Evolutionary conservation across 345 rosid genomes (phyloP), one percentile per base, ranked within the genome.

Genomic region (Trapa bicornis): DNA sequence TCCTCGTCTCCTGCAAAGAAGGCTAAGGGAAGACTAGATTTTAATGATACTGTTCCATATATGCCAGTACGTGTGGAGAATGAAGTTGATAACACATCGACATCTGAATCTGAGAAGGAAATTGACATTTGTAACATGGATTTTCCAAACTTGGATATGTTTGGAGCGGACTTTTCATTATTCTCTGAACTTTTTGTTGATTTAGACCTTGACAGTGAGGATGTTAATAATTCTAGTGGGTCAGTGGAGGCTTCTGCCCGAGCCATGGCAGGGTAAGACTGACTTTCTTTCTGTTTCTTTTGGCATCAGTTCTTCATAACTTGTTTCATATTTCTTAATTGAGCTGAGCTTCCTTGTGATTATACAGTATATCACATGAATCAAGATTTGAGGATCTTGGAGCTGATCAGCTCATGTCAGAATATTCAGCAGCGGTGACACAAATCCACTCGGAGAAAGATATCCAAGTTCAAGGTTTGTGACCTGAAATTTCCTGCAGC

Each of bases 11-110:
- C 96, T 0, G 72, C 66, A 60, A 91, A 89, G 79, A 58, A 85
- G 66, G 93, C 89, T 32, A 94, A 91, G 71, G 91, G 96, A 73
- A 86, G 93, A 77, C 85, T 95, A 17, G 91, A 91, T 73, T 95
- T 95, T 38, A 93, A 85, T 78, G 87, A 80, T 68, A 75, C 91
- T 78, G 86, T 79, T 68, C 75, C 91, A 50, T 88, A 87, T 64
- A 74, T 61, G 33, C 54, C 77, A 62, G 68, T 62, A 74, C 70
- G 42, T 63, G 37, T 65, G n/a, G 88, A 81, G 61, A 72, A 79
- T 64, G 77, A 82, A 45, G 53, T 1, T 7, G 75, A 83, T 57
- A 78, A 68, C 56, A 64, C 77, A 45, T 84, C 82, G 6, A 69
- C 87, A 22, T 82, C 91, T 3, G 91, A 76, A 64, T 86, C 91